Evolutionary conservation across 2,329 filamentous ascomycete species (phyloP).

Genomic region (Hirsutella thompsonii): DNA sequence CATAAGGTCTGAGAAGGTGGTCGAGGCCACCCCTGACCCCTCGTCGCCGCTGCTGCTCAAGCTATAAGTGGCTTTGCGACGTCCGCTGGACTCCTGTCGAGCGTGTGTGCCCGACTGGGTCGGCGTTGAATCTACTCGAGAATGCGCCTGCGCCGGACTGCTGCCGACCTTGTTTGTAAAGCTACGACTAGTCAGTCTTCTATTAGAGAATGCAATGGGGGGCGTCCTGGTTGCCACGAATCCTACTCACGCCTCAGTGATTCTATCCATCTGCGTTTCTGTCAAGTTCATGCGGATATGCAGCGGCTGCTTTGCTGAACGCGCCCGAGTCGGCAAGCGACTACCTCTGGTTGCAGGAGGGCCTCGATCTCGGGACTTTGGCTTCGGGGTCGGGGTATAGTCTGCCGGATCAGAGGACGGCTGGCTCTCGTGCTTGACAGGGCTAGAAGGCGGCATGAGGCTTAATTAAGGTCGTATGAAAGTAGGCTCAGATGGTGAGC

Average conservation of each 20-base stretch:
- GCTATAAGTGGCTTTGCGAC: neutral
- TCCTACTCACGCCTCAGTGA: slow-evolving; percentile 29
- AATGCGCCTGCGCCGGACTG: slow-evolving; percentile 11
- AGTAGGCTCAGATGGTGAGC: too few relatives aligned
- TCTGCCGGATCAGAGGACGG: slow-evolving; percentile 10
- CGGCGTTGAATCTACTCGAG: slow-evolving; percentile 7
- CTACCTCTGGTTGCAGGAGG: slow-evolving; percentile 12
- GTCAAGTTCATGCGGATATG: slow-evolving; percentile 35
- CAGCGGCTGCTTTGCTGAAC: slow-evolving; percentile 22
- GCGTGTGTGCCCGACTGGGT: slow-evolving; percentile 10
- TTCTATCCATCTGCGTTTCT: slow-evolving; percentile 33
- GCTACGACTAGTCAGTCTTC: slow-evolving; percentile 10
- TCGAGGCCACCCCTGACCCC: slow-evolving; percentile 4
- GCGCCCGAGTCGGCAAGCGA: slow-evolving; percentile 19
- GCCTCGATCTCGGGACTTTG: slow-evolving; percentile 23
- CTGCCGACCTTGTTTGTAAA: slow-evolving; percentile 19
- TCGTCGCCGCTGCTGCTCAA: slow-evolving; percentile 3
- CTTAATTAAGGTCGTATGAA: too few relatives aligned
- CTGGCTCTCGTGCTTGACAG: slow-evolving; percentile 5
- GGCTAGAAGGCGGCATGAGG: too few relatives aligned
- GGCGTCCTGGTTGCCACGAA: neutral
- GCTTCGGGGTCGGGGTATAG: slow-evolving; percentile 16
- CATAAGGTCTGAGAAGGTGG: slow-evolving; percentile 20
- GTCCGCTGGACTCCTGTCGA: slow-evolving; percentile 3
- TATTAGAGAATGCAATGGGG: neutral